Base-by-base conservation (phyloP, 2,329 filamentous ascomycete species). In the Colletotrichum gloeosporioides region DNA sequence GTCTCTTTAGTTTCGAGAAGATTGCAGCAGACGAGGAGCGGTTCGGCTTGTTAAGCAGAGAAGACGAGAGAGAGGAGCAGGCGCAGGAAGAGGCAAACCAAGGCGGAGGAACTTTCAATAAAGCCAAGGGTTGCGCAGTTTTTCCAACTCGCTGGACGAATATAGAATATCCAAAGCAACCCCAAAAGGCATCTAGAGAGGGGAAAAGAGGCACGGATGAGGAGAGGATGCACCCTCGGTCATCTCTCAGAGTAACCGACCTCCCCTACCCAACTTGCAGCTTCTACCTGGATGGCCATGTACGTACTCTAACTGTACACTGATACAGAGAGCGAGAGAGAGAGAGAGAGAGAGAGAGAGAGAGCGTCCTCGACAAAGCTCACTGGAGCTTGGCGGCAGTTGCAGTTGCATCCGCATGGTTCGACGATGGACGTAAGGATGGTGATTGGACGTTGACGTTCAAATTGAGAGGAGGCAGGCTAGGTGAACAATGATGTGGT, bases 401-500 rank as follows among this genome's bases (percentile, higher is more conserved):
- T 66, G 79, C 80, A 71, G 74, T 77, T 55, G 61, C 80, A 80
- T 82, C 80, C 71, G 78, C 83, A 69, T 69, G 66, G 77, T 71
- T 79, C 75, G 80, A 72, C 68, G 57, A 69, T 71, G 75, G 68
- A 72, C 62, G 39, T 73, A 74, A 69, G 65, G 62, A 36, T 55
- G 29, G 15, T 74, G 76, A 78, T 78, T 78, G 77, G 77, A 36
- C 71, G 66, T 70, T 68, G 68, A 12, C 57, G 4, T 66, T 49
- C 62, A 65, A 69, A 68, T 70, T 71, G 62, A 67, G 76, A 71
- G 67, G 64, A 67, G 74, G 73, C 53, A 61, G 62, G 27, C 57
- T 27, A 70, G 67, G 77, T 77, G 82, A 82, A 82, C 82, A 83
- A 83, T 81, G 82, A 82, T 53, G 53, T 78, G 77, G 76, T 77